Evolutionary conservation across 75 land plant genomes (phyloP), one percentile per base, ranked within the genome.

Genomic region (Pinus albicaulis): DNA sequence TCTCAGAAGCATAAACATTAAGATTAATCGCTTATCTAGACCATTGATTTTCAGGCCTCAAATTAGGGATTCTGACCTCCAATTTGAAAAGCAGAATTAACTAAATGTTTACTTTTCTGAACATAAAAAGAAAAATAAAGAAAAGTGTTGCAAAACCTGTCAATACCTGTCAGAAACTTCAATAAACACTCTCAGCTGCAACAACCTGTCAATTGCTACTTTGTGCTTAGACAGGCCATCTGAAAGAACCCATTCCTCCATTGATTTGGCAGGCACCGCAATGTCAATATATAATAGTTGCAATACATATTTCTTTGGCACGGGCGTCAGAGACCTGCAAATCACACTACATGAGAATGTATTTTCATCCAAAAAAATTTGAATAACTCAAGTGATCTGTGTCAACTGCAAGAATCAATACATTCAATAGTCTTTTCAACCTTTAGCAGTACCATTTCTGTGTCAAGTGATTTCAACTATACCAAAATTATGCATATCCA

Each of bases 301-400:
- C 78, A 97, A 68, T 26, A 86, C 85, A 76, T 94, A 97, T 78
- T 85, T 91, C 89, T 97, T 97, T 20, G 99, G 90, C 78, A 97
- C 76, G 22, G 99, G 99, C 15, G 99, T 95, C 75, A 97, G 76
- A 22, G 98, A 97, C 84, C 99, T 96, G 79, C 57, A 75, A 19
- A 58, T 8, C 53, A 48, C 53, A 48, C 12, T 10, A 48, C 53
- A 48, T 48, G 53, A 48, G 53, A 10, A 48, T 10, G 53, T 48
- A 10, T 48, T 48, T 48, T 48, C 53, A 48, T 8, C 53, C 53
- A 10, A 41, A 68, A 24, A 68, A 68, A 68, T 7, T 7, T 11
- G 23, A 22, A 68, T 68, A 8, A 3, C 41, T 68, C 53, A 7
- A 3, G 24, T 41, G 3, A 20, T n/a, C 48, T 10, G 23, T 68